Percentiles rank a stretch among this genome's conserved stretches.
phyloP scores from a whole-genome alignment of 495 filamentous ascomycete genomes.

The Lindgomyces ingoldianus region DNA sequence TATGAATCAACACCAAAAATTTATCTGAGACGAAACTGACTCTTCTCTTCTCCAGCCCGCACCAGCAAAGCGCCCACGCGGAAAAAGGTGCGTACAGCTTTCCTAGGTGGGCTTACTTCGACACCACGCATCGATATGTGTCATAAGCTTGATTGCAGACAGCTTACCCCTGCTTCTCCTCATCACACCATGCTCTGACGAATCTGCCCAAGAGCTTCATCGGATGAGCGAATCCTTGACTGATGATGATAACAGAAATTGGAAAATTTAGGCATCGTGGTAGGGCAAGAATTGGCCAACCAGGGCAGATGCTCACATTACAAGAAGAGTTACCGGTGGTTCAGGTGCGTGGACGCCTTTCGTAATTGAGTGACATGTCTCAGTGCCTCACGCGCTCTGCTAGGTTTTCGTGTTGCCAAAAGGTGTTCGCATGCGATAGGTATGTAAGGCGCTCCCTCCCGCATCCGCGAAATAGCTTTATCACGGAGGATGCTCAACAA shows the following conservation, averaged over 20 bases:
- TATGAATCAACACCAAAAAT: not conserved
- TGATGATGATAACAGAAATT: slow-evolving; percentile 25
- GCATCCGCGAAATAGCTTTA: slow-evolving; percentile 14
- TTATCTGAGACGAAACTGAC: not conserved
- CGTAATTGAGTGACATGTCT: not conserved
- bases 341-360: slow-evolving; percentile 55
- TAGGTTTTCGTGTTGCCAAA: slow-evolving; percentile 63
- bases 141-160: not conserved
- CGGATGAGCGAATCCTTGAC: not conserved
- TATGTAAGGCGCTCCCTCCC: slow-evolving; percentile 37
- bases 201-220: no score
- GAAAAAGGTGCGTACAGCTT: slow-evolving; percentile 51
- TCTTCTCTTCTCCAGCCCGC: slow-evolving; percentile 28
- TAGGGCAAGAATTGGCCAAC: slow-evolving; percentile 74
- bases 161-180: not conserved
- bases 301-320: slow-evolving; percentile 80
- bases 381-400: not conserved
- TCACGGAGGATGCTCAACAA: not conserved
- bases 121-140: no score
- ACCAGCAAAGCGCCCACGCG: slow-evolving; percentile 49
- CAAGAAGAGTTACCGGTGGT: slow-evolving; percentile 80
- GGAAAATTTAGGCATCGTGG: slow-evolving; percentile 76
- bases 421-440: slow-evolving; percentile 78
- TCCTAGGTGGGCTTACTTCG: no score
- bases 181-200: no score